Conservation (phyloP, 805 yeast species). For the Metschnikowia orientalis region DNA sequence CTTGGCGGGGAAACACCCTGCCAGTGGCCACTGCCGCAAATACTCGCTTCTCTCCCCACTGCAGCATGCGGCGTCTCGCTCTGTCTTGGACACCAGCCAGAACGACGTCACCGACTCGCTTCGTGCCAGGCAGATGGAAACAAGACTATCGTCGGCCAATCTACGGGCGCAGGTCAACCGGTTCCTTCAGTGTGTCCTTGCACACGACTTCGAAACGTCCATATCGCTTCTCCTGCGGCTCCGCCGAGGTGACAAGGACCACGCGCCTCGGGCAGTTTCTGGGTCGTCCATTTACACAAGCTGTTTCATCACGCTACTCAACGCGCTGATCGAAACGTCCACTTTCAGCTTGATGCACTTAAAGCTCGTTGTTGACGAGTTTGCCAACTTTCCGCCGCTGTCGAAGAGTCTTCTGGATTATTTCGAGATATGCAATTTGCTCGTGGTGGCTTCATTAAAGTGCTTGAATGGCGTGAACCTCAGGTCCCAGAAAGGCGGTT, state of each 20-base stretch:
- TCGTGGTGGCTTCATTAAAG: slow-evolving; percentile 1
- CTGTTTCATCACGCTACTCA: slow-evolving; percentile 12
- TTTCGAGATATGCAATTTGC: not conserved
- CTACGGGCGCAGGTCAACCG: slow-evolving; percentile 12
- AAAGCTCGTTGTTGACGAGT: slow-evolving; percentile 1
- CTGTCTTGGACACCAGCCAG: slow-evolving; percentile 11
- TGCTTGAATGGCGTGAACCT: too few relatives aligned
- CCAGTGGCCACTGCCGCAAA: too few relatives aligned
- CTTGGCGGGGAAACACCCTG: too few relatives aligned
- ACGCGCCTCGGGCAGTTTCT: too few relatives aligned
- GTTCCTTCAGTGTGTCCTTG: slow-evolving; percentile 15
- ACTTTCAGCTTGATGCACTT: slow-evolving; percentile 3
- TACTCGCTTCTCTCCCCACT: not conserved
- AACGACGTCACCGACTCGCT: slow-evolving; percentile 5
- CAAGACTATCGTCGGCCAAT: slow-evolving; percentile 7
- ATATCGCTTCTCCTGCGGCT: slow-evolving; percentile 3
- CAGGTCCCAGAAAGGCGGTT: too few relatives aligned
- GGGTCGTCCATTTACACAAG: slow-evolving; percentile 9
- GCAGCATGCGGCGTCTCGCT: not conserved
- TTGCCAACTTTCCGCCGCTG: slow-evolving; percentile 2
- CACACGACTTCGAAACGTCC: slow-evolving; percentile 9
- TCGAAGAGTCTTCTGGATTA: too few relatives aligned
- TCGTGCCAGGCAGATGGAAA: not conserved
- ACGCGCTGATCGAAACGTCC: slow-evolving; percentile 3
- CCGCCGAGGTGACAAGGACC: slow-evolving; percentile 3